These are phyloP conservation scores for Silene coronaria DNA, from an alignment of 179 eudicot genomes.

Conservation along the genomic window DNA sequence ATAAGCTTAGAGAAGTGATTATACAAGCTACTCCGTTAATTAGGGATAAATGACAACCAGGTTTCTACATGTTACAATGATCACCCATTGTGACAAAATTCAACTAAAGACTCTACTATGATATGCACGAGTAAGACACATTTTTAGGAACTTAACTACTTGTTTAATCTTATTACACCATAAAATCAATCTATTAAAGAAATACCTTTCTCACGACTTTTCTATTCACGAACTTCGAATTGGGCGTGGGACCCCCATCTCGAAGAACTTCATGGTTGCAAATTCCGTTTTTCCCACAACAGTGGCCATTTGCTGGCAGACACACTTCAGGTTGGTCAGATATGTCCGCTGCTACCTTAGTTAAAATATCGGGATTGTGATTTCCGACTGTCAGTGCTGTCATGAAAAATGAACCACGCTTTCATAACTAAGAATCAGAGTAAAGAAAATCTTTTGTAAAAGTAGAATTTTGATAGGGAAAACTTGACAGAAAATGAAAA, in stretches of 20 bases:
- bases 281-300: slow-evolving; percentile 72
- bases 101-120: not conserved
- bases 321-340: slow-evolving; percentile 23
- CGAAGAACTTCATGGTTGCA: slow-evolving; percentile 84
- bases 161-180: not conserved
- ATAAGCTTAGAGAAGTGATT: not conserved
- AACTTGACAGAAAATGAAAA: not conserved
- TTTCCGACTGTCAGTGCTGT: slow-evolving; percentile 36
- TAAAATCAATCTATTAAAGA: not conserved
- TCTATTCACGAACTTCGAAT: slow-evolving; percentile 29
- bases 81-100: not conserved
- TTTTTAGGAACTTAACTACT: not conserved
- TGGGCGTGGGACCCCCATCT: slow-evolving; percentile 42
- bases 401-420: slow-evolving; percentile 5
- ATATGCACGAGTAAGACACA: not conserved
- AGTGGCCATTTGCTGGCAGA: slow-evolving; percentile 37
- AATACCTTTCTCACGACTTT: slow-evolving; percentile 66
- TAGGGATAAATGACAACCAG: not conserved
- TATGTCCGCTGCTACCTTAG: slow-evolving; percentile 25
- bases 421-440: not conserved
- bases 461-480: not conserved
- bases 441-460: not conserved
- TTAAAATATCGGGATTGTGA: slow-evolving; percentile 16
- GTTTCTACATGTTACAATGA: no score
- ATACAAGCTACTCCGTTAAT: not conserved